Evolutionary conservation across 768 basidiomycete genomes (phyloP).

Genomic region (Lactifluus echinatus): DNA sequence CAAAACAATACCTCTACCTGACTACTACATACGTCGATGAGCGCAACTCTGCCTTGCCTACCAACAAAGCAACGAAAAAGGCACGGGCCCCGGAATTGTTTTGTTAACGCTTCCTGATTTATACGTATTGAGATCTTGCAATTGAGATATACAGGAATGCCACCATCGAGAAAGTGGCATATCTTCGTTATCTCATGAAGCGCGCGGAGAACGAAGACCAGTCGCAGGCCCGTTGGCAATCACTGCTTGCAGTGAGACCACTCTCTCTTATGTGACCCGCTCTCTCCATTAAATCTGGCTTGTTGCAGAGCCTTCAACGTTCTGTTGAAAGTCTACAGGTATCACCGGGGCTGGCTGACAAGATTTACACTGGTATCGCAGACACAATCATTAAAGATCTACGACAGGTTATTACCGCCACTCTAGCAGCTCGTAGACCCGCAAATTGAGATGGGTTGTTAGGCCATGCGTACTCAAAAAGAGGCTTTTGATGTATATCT

Average conservation of each 20-base stretch:
- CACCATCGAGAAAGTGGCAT: constrained; percentile 18
- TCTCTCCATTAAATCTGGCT: neutral
- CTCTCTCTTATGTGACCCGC: neutral
- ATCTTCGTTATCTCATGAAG: constrained; percentile 13
- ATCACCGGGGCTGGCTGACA: neutral
- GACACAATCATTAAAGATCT: constrained; percentile 5
- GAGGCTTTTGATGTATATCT: constrained; percentile 6
- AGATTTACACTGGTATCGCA: constrained; percentile 4
- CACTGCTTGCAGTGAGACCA: constrained; percentile 8
- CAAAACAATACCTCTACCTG: neutral
- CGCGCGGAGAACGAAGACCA: constrained; percentile 7
- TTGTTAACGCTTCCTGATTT: neutral
- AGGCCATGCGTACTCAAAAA: constrained; percentile 10
- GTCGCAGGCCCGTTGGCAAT: constrained; percentile 1
- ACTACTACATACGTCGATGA: neutral
- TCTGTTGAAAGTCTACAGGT: constrained; percentile 4
- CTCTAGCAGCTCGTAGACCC: neutral
- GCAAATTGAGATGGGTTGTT: neutral
- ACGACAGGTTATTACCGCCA: neutral
- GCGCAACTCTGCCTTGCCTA: constrained; percentile 20
- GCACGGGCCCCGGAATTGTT: neutral
- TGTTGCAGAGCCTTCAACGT: constrained; percentile 3
- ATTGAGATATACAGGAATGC: constrained; percentile 20
- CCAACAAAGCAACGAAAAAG: constrained; percentile 16
- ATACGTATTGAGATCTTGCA: constrained; percentile 3